A percentile compares a stretch with the other conserved stretches of the same genome.
phyloP scores from a whole-genome alignment of 129 eudicot genomes.

The Tagetes patula region DNA sequence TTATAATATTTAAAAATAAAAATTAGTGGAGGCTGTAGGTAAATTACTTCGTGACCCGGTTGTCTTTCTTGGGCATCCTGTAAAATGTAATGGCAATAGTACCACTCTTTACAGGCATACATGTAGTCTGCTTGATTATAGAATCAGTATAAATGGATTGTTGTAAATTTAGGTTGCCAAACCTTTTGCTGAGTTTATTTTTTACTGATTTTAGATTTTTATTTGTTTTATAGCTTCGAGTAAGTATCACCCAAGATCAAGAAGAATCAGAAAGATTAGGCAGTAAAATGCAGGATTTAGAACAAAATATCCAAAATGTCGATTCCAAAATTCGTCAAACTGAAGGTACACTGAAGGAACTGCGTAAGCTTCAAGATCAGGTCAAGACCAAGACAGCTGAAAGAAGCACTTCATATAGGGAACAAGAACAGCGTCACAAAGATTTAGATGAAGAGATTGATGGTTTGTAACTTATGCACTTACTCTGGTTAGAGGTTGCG shows the following conservation, averaged over 20 bases:
- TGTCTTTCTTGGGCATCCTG: background rate
- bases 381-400: slow-evolving; percentile 57
- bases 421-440: slow-evolving; percentile 41
- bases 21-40: slow-evolving; percentile 1
- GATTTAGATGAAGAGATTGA: slow-evolving; percentile 64
- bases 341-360: slow-evolving; percentile 52
- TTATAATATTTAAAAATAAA: background rate
- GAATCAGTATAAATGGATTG: background rate
- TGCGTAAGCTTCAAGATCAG: slow-evolving; percentile 44
- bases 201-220: slow-evolving; percentile 13
- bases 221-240: slow-evolving; percentile 56
- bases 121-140: background rate
- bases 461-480: slow-evolving; percentile 45
- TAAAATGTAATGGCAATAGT: background rate
- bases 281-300: slow-evolving; percentile 63
- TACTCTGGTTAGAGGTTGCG: background rate
- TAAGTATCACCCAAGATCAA: slow-evolving; percentile 75
- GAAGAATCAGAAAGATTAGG: slow-evolving; percentile 66
- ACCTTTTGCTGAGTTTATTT: slow-evolving; percentile 14
- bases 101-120: background rate
- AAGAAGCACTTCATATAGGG: slow-evolving; percentile 56
- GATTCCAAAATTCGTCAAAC: slow-evolving; percentile 68
- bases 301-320: slow-evolving; percentile 49
- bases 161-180: background rate
- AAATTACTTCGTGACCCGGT: slow-evolving; percentile 1